Percentiles rank a stretch among this genome's conserved stretches.
Evolutionary conservation across 805 yeast genomes (phyloP).

Genomic region (Kuraishia capsulata): DNA sequence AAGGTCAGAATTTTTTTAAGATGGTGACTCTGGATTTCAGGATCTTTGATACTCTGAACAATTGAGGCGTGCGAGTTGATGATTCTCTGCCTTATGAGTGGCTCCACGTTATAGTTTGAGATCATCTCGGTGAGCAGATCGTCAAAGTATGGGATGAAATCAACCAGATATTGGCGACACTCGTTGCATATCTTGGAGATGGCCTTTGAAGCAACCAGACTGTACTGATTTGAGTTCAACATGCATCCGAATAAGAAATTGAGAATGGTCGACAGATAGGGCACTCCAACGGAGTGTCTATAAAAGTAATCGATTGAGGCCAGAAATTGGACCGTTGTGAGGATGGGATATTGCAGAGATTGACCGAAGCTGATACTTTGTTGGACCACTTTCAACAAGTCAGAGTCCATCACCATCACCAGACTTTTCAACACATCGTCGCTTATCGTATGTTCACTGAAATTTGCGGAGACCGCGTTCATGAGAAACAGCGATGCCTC

Average conservation of each 20-base stretch:
- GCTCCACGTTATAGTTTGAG: conserved; percentile 25
- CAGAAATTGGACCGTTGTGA: conserved; percentile 47
- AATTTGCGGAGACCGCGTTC: conserved; percentile 44
- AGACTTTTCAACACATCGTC: conserved; percentile 12
- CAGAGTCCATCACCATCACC: conserved; percentile 17
- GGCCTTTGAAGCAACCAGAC: conserved; percentile 41
- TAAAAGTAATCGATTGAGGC: conserved; percentile 56
- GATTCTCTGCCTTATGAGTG: conserved; percentile 48
- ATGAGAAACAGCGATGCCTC: conserved; percentile 59
- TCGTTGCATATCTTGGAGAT: conserved; percentile 50
- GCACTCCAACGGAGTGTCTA: conserved; percentile 31
- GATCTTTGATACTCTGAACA: conserved; percentile 42
- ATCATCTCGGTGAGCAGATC: conserved; percentile 38
- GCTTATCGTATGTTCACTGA: conserved; percentile 25
- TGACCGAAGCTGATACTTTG: not conserved
- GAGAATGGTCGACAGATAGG: conserved; percentile 40
- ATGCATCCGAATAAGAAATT: conserved; percentile 33
- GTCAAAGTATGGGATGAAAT: conserved; percentile 39
- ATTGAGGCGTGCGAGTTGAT: conserved; percentile 56
- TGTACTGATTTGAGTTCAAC: conserved; percentile 14
- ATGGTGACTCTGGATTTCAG: conserved; percentile 29
- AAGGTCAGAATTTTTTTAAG: conserved; percentile 14
- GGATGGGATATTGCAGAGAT: conserved; percentile 20
- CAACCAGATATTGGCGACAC: conserved; percentile 32
- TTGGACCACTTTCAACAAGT: conserved; percentile 8